Percentiles rank a stretch among this genome's conserved stretches.
phyloP scores from a whole-genome alignment of 495 filamentous ascomycete genomes.

The Astrothelium subdiscretum region DNA sequence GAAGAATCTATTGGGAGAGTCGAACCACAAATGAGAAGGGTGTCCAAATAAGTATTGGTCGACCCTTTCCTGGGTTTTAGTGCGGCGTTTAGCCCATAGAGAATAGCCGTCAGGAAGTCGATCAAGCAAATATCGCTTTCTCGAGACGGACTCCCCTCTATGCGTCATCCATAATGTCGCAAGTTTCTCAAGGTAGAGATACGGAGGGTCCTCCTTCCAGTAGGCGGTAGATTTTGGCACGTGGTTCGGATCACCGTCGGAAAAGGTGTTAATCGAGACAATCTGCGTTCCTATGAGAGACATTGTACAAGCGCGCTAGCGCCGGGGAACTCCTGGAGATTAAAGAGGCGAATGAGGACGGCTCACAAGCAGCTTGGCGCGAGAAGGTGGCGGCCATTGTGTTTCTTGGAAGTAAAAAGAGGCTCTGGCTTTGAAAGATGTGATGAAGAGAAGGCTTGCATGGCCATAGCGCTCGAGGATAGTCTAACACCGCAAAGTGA shows the following conservation, averaged over 20 bases:
- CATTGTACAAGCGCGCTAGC: constrained; percentile 5
- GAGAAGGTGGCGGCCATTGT: too few relatives aligned
- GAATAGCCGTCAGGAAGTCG: constrained; percentile 44
- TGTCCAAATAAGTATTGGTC: constrained; percentile 48
- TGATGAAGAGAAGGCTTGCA: not conserved
- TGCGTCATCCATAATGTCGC: constrained; percentile 21
- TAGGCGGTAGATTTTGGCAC: constrained; percentile 14
- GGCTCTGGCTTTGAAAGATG: not conserved
- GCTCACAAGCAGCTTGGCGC: too few relatives aligned
- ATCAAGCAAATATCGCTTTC: constrained; percentile 39
- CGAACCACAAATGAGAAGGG: constrained; percentile 37
- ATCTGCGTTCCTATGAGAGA: constrained; percentile 10
- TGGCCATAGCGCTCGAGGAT: not conserved
- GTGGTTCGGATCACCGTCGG: constrained; percentile 28
- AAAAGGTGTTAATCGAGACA: constrained; percentile 19
- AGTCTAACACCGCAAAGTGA: too few relatives aligned
- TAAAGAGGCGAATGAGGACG: not conserved
- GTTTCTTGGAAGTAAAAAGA: not conserved
- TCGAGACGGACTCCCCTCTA: not conserved
- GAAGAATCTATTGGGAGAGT: constrained; percentile 43
- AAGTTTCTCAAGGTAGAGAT: constrained; percentile 23
- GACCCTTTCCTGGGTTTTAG: constrained; percentile 28
- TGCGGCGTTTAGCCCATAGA: constrained; percentile 36
- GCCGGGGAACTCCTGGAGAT: not conserved
- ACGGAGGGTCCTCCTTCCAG: constrained; percentile 14